Conservation (phyloP, 192 early-diverging fungal species). For the Backusella macrospora region DNA sequence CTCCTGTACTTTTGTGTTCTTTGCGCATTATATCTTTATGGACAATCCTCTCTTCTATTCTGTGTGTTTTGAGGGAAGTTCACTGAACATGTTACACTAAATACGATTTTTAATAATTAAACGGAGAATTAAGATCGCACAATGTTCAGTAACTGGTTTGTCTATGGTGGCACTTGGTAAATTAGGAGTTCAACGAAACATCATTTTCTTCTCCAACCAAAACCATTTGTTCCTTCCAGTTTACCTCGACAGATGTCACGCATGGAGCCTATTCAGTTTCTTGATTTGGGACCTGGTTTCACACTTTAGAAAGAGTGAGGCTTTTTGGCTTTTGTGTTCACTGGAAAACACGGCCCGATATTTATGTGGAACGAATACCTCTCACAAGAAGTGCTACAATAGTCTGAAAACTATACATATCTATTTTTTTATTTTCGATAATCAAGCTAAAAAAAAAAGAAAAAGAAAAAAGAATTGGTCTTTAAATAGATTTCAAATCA, state of each 20-base stretch:
- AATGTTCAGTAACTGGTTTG: neutral
- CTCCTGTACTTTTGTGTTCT: neutral
- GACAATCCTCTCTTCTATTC: neutral
- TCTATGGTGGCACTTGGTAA: neutral
- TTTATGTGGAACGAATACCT: neutral
- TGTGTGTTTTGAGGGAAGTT: neutral
- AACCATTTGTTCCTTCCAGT: neutral
- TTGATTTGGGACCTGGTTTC: neutral
- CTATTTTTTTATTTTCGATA: neutral
- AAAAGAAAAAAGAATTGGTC: neutral
- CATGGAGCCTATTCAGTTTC: neutral
- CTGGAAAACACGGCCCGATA: neutral
- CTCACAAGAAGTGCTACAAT: neutral
- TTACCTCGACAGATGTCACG: neutral
- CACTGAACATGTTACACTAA: neutral
- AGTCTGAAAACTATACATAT: neutral
- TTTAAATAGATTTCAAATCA: too few species aligned
- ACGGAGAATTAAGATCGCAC: slow-evolving; percentile 8
- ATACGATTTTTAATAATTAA: slow-evolving; percentile 2
- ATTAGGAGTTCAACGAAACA: slow-evolving; percentile 11
- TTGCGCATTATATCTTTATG: neutral
- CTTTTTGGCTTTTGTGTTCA: neutral
- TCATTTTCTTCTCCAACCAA: slow-evolving; percentile 4
- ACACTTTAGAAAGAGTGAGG: neutral
- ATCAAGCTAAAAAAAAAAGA: neutral